These are phyloP conservation scores for Chalciporus chontae DNA, from an alignment of 768 basidiomycete species.

Conservation along the genomic window DNA sequence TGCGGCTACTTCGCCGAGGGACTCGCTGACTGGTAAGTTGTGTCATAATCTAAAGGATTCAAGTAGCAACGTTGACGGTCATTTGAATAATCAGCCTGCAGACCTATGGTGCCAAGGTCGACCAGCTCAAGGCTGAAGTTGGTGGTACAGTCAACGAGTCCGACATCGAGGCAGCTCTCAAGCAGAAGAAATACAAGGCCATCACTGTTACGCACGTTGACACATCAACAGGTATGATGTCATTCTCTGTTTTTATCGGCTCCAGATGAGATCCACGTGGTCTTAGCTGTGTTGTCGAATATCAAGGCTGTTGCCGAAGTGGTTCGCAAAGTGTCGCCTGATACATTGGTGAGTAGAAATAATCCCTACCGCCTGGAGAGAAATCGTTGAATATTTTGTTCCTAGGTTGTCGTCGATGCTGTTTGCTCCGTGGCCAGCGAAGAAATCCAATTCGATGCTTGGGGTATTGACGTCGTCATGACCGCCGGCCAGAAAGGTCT, in stretches of 20 bases:
- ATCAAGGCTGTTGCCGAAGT: slow-evolving; percentile 65
- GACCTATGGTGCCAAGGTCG: slow-evolving; percentile 86
- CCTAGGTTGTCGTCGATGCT: slow-evolving; percentile 80
- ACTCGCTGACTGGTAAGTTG: slow-evolving; percentile 75
- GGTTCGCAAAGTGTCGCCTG: slow-evolving; percentile 74
- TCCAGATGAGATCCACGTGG: too few species aligned
- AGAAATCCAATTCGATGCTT: slow-evolving; percentile 90
- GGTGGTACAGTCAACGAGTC: slow-evolving; percentile 66
- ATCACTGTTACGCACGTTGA: slow-evolving; percentile 96
- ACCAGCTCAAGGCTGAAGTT: slow-evolving; percentile 77
- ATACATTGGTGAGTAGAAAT: slow-evolving; percentile 60
- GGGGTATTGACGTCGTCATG: slow-evolving; percentile 88
- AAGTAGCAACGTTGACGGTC: background rate
- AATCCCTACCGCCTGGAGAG: background rate
- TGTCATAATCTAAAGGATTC: background rate
- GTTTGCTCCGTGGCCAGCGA: slow-evolving; percentile 97
- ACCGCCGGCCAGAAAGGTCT: slow-evolving; percentile 91
- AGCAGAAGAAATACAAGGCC: slow-evolving; percentile 79
- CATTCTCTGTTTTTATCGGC: background rate
- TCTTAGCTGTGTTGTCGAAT: background rate
- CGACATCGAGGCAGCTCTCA: slow-evolving; percentile 66
- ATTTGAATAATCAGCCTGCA: slow-evolving; percentile 50
- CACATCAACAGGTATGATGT: slow-evolving; percentile 65
- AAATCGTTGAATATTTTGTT: background rate
- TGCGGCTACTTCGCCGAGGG: slow-evolving; percentile 94